Evolutionary conservation across 2,329 filamentous ascomycete species (phyloP).

Genomic region (Monosporascus sp.): DNA sequence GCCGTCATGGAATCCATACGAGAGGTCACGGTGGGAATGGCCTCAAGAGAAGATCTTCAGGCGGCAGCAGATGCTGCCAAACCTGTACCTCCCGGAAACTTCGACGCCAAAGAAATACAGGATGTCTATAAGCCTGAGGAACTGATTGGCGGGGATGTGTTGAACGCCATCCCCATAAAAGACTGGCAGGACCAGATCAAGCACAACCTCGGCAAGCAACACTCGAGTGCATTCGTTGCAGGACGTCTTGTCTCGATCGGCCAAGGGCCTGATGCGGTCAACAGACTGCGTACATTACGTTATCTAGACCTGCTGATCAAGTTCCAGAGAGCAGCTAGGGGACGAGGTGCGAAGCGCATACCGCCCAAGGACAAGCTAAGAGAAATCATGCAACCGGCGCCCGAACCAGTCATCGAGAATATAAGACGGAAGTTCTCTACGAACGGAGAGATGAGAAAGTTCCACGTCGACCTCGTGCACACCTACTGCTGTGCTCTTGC

Average conservation of each 20-base stretch:
- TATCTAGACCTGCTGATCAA: slow-evolving; percentile 55
- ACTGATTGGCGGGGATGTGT: slow-evolving; percentile 62
- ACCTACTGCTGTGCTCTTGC: slow-evolving; percentile 69
- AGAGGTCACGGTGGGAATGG: slow-evolving; percentile 58
- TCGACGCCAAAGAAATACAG: slow-evolving; percentile 59
- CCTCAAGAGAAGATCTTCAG: slow-evolving; percentile 60
- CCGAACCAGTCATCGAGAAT: slow-evolving; percentile 58
- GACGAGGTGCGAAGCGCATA: slow-evolving; percentile 44
- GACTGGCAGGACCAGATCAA: slow-evolving; percentile 69
- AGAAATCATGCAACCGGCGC: slow-evolving; percentile 50
- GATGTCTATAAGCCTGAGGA: slow-evolving; percentile 67
- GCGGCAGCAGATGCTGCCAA: slow-evolving; percentile 61
- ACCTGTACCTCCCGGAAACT: slow-evolving; percentile 67
- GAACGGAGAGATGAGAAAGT: slow-evolving; percentile 60
- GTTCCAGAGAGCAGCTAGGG: slow-evolving; percentile 43
- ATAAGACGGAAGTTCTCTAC: slow-evolving; percentile 67
- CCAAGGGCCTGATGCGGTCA: slow-evolving; percentile 46
- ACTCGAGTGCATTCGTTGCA: slow-evolving; percentile 61
- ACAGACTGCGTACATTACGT: slow-evolving; percentile 52
- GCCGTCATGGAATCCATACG: slow-evolving; percentile 62
- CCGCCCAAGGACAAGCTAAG: slow-evolving; percentile 58
- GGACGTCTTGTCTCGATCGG: slow-evolving; percentile 51
- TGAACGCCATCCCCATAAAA: slow-evolving; percentile 62
- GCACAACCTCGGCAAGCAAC: slow-evolving; percentile 49
- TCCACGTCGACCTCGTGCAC: slow-evolving; percentile 65